Conservation (phyloP, 306 rosid species). For the Quercus mongolica region DNA sequence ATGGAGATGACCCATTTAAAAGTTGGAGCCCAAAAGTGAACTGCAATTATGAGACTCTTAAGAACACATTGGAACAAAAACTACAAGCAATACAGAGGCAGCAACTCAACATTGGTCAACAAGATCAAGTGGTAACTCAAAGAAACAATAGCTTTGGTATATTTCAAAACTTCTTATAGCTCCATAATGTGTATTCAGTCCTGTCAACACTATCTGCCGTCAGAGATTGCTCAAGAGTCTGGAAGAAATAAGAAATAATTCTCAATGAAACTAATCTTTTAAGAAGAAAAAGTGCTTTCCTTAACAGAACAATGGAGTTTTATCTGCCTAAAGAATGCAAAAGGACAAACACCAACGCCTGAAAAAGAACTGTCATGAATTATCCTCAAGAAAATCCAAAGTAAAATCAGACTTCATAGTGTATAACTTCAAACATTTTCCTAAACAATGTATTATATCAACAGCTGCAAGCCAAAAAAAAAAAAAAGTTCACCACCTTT, state of each 20-base stretch:
- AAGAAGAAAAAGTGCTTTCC: too few relatives aligned
- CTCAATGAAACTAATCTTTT: too few relatives aligned
- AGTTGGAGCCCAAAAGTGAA: slow-evolving; percentile 31
- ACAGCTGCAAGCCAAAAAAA: too few relatives aligned
- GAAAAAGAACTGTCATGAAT: too few relatives aligned
- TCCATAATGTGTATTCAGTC: neutral
- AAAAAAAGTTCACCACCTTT: too few relatives aligned
- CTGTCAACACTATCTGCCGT: too few relatives aligned
- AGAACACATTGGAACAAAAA: neutral
- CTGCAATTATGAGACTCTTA: neutral
- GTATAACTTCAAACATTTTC: too few relatives aligned
- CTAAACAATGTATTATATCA: too few relatives aligned
- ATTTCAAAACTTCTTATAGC: neutral
- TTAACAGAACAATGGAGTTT: too few relatives aligned
- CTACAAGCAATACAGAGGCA: neutral
- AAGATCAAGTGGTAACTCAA: neutral
- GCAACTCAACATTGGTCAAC: neutral
- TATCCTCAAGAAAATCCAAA: neutral
- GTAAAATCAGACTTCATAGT: neutral
- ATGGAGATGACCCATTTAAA: slow-evolving; percentile 24
- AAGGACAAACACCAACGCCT: too few relatives aligned
- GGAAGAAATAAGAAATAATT: too few relatives aligned
- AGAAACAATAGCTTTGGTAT: neutral
- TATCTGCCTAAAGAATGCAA: too few relatives aligned
- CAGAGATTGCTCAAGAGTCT: neutral